Percentiles rank a stretch among this genome's conserved stretches.
Evolutionary conservation across 1,139 yeast species (phyloP).

Genomic region (Hemisphaericaspora subhashii): DNA sequence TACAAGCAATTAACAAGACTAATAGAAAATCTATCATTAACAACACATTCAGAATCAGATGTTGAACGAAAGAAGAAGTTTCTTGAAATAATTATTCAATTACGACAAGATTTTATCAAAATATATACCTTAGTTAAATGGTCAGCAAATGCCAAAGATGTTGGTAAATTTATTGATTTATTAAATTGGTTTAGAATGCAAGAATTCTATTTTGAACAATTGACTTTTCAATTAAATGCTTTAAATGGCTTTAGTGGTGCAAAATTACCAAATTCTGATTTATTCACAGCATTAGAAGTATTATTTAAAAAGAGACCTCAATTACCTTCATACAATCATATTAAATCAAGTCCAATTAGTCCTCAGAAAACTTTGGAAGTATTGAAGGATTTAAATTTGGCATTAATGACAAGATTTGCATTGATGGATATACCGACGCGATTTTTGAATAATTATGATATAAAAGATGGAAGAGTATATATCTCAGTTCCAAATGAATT

Average conservation of each 20-base stretch:
- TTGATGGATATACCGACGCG: conserved; percentile 61
- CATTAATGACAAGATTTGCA: conserved; percentile 75
- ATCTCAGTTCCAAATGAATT: conserved; percentile 68
- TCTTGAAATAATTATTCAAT: conserved; percentile 62
- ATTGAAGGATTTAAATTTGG: conserved; percentile 67
- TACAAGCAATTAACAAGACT: conserved; percentile 63
- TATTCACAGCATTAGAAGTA: conserved; percentile 84
- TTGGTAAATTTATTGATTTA: conserved; percentile 75
- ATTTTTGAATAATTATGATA: conserved; percentile 56
- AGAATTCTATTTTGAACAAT: conserved; percentile 70
- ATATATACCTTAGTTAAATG: conserved; percentile 84
- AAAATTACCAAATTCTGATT: conserved; percentile 84
- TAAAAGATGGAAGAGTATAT: conserved; percentile 74
- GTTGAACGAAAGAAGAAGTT: conserved; percentile 64
- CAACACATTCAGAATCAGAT: conserved; percentile 48
- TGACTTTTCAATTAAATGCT: conserved; percentile 50
- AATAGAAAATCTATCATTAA: conserved; percentile 55
- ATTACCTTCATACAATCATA: conserved; percentile 63
- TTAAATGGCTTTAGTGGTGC: conserved; percentile 76
- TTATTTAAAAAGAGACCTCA: conserved; percentile 76
- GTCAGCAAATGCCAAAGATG: conserved; percentile 72
- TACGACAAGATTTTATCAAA: conserved; percentile 81
- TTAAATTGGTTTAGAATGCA: conserved; percentile 80
- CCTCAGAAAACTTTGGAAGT: conserved; percentile 61
- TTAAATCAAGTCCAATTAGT: conserved; percentile 51